phyloP scores from a whole-genome alignment of 2,329 filamentous ascomycete genomes.

The Pestalotiopsis sp. region DNA sequence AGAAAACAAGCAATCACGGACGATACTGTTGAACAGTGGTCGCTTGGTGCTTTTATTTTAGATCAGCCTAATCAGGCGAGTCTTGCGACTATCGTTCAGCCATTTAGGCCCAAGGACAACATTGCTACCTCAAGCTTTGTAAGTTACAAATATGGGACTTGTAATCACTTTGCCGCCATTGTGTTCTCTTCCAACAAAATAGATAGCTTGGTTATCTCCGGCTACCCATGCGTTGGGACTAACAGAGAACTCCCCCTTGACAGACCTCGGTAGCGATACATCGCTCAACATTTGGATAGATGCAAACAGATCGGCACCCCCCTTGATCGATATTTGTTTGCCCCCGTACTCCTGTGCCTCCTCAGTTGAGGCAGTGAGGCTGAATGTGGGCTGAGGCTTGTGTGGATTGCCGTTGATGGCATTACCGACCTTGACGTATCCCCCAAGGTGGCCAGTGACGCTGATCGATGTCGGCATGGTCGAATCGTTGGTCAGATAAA shows the following conservation, averaged over 20 bases:
- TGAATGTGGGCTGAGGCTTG: neutral
- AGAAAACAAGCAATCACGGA: too few species aligned
- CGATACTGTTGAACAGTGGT: too few species aligned
- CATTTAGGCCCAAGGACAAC: too few species aligned
- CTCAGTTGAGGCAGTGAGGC: neutral
- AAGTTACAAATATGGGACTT: neutral
- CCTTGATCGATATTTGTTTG: neutral
- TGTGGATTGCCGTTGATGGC: neutral
- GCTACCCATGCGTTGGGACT: neutral
- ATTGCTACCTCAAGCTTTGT: neutral
- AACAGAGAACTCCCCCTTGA: neutral
- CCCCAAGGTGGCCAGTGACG: neutral
- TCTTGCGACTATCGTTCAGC: too few species aligned
- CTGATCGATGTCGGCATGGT: neutral
- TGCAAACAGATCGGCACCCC: neutral
- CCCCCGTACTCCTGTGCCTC: neutral
- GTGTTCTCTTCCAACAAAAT: conserved; percentile 2
- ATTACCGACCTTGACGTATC: conserved; percentile 2
- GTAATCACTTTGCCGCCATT: neutral
- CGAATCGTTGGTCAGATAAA: neutral
- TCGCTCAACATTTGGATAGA: neutral
- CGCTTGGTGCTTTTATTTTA: too few species aligned
- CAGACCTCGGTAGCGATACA: neutral
- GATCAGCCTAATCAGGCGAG: too few species aligned
- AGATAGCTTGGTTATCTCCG: neutral